A percentile compares a stretch with the other conserved stretches of the same genome.
Conservation (phyloP, 495 filamentous ascomycete genomes). For the Recurvomyces mirabilis region DNA sequence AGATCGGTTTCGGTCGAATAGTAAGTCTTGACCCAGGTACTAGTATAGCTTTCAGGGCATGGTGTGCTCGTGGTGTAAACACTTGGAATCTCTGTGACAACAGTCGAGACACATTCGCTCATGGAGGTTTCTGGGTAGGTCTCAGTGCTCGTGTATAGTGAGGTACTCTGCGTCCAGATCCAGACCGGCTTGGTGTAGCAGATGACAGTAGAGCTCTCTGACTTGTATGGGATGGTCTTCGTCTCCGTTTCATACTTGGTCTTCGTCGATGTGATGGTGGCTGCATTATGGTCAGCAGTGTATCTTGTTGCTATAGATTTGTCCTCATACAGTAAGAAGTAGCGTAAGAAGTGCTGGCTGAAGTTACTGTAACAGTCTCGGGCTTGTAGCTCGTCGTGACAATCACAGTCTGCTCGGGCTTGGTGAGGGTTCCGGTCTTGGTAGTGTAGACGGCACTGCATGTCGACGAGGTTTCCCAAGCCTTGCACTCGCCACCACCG, state of each 20-base stretch:
- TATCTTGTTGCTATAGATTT: not conserved
- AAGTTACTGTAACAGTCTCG: not conserved
- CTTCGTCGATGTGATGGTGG: not conserved
- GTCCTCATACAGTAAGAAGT: not conserved
- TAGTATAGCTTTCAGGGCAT: constrained; percentile 1
- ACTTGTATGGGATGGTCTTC: constrained; percentile 2
- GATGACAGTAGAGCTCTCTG: not conserved
- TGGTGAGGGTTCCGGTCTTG: not conserved
- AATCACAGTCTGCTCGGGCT: not conserved
- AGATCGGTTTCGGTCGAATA: not conserved
- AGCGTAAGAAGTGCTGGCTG: not conserved
- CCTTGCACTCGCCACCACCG: not conserved
- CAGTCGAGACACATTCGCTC: not conserved
- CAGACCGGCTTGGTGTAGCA: constrained; percentile 8
- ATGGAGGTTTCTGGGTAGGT: not conserved
- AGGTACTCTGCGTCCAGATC: constrained; percentile 1
- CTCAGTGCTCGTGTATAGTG: not conserved
- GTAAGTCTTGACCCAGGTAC: not conserved
- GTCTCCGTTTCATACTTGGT: not conserved
- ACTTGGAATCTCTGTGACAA: not conserved
- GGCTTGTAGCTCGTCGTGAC: constrained; percentile 5
- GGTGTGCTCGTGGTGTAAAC: not conserved
- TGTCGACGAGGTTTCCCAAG: not conserved
- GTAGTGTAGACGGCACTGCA: constrained; percentile 1
- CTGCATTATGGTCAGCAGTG: not conserved